phyloP scores from a whole-genome alignment of 1,284 basidiomycete genomes.

The Papiliotrema nemorosa region DNA sequence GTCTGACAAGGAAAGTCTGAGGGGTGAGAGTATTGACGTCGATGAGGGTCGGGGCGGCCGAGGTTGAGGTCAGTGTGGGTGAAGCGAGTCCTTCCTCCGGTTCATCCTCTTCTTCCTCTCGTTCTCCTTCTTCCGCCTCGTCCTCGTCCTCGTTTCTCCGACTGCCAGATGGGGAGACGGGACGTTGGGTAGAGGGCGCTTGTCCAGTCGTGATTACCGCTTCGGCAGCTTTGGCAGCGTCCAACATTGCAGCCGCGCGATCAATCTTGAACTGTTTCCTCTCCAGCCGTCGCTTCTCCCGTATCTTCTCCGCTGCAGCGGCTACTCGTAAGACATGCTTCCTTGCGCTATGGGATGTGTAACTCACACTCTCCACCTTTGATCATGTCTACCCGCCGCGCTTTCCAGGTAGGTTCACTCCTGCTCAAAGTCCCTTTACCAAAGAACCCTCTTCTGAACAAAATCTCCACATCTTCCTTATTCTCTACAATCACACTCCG shows the following conservation, averaged over 20 bases:
- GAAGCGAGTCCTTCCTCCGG: slow-evolving; percentile 1
- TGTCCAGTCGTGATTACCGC: slow-evolving; percentile 36
- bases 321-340: slow-evolving; percentile 25
- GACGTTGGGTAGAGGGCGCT: slow-evolving; percentile 3
- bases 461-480: slow-evolving; percentile 58
- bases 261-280: slow-evolving; percentile 88
- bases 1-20: slow-evolving; percentile 48
- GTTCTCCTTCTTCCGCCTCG: slow-evolving; percentile 4
- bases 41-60: slow-evolving; percentile 6
- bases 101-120: background rate
- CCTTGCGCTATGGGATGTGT: background rate
- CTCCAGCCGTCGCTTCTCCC: slow-evolving; percentile 75
- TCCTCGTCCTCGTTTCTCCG: background rate
- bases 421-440: slow-evolving; percentile 91
- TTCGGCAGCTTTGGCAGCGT: slow-evolving; percentile 49
- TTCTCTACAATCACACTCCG: slow-evolving; percentile 75
- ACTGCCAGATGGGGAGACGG: background rate
- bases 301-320: slow-evolving; percentile 66
- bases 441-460: slow-evolving; percentile 93
- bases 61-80: background rate
- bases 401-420: slow-evolving; percentile 91
- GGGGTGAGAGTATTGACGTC: slow-evolving; percentile 37
- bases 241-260: slow-evolving; percentile 54
- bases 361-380: slow-evolving; percentile 45
- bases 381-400: slow-evolving; percentile 66